phyloP scores from a whole-genome alignment of 2,329 filamentous ascomycete genomes.

The Aspergillus arachidicola region DNA sequence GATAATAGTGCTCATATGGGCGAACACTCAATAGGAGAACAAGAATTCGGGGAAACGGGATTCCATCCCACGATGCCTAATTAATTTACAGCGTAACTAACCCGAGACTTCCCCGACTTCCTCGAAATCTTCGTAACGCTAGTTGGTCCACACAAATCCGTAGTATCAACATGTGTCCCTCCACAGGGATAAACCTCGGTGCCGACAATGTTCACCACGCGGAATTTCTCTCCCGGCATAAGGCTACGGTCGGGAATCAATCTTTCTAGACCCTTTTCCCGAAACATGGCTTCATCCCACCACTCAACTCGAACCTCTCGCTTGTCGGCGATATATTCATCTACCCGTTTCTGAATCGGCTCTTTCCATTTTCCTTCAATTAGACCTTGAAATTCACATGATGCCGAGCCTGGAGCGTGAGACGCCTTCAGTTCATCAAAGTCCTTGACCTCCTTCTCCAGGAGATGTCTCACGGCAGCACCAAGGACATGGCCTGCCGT shows the following conservation, averaged over 20 bases:
- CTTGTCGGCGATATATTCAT: slow-evolving; percentile 59
- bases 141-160: slow-evolving; percentile 57
- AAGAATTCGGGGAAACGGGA: too few relatives aligned
- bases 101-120: slow-evolving; percentile 64
- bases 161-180: slow-evolving; percentile 70
- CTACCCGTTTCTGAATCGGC: slow-evolving; percentile 62
- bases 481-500: slow-evolving; percentile 75
- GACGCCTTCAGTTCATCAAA: slow-evolving; percentile 72
- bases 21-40: too few relatives aligned
- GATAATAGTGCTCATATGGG: too few relatives aligned
- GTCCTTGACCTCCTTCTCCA: slow-evolving; percentile 53
- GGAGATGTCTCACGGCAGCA: slow-evolving; percentile 63
- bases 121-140: slow-evolving; percentile 69
- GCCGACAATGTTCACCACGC: slow-evolving; percentile 70
- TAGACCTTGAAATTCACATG: slow-evolving; percentile 67
- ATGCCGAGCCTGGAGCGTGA: slow-evolving; percentile 69
- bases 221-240: slow-evolving; percentile 58
- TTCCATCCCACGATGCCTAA: background rate
- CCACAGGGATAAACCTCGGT: slow-evolving; percentile 74
- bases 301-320: slow-evolving; percentile 67
- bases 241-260: slow-evolving; percentile 55
- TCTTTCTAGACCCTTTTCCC: slow-evolving; percentile 55
- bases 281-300: slow-evolving; percentile 67
- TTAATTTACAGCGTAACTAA: slow-evolving; percentile 47
- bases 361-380: slow-evolving; percentile 67